Percentiles rank a stretch among this genome's conserved stretches.
Conservation (phyloP, 140 eudicot species). For the Anethum foeniculum region DNA sequence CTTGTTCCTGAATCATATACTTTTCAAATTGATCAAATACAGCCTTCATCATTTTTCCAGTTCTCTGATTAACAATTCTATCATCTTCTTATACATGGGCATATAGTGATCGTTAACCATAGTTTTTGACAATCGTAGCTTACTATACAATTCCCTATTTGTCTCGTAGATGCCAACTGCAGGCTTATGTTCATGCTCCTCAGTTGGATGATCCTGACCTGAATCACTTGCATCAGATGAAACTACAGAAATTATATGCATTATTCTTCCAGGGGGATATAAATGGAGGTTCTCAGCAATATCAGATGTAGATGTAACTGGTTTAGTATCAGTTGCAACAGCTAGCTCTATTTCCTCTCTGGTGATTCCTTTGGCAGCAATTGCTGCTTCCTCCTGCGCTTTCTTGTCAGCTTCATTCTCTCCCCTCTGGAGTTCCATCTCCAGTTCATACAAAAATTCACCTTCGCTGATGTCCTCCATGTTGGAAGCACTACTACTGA, state of each 20-base stretch:
- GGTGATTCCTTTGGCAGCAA: slow-evolving; percentile 55
- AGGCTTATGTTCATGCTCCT: slow-evolving; percentile 39
- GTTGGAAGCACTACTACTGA: slow-evolving; percentile 31
- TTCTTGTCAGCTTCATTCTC: slow-evolving; percentile 35
- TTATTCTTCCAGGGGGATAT: slow-evolving; percentile 78
- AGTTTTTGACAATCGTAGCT: slow-evolving; percentile 76
- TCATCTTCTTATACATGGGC: slow-evolving; percentile 98
- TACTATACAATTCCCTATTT: slow-evolving; percentile 76
- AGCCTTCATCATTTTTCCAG: slow-evolving; percentile 42
- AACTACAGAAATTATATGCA: slow-evolving; percentile 61
- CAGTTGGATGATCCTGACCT: slow-evolving; percentile 22
- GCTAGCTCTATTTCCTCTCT: slow-evolving; percentile 70
- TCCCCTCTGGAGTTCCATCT: slow-evolving; percentile 71
- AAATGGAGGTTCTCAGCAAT: slow-evolving; percentile 50
- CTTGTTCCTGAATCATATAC: not conserved
- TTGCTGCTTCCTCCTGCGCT: slow-evolving; percentile 50
- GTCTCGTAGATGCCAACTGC: slow-evolving; percentile 70
- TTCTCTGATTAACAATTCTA: slow-evolving; percentile 69
- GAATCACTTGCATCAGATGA: slow-evolving; percentile 19
- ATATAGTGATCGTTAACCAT: slow-evolving; percentile 98
- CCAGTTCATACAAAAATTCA: slow-evolving; percentile 71
- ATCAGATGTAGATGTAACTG: slow-evolving; percentile 49
- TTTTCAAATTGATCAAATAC: not conserved
- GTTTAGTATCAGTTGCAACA: slow-evolving; percentile 55
- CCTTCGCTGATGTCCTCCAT: slow-evolving; percentile 68